Evolutionary conservation across 192 early-diverging fungal species (phyloP).

Genomic region (Coemansia sp.): DNA sequence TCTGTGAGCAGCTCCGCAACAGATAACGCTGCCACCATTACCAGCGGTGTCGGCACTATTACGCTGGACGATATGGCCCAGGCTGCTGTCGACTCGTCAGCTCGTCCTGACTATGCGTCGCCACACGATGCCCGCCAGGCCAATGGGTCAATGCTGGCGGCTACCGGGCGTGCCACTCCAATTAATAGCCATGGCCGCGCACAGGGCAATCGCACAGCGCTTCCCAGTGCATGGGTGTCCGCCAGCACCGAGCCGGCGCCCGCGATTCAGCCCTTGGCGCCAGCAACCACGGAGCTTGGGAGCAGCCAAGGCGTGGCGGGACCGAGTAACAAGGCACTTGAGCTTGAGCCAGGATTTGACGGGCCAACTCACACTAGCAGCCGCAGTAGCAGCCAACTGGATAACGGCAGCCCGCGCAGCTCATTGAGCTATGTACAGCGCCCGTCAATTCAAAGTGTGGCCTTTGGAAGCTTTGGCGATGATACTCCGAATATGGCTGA

Average conservation of each 20-base stretch:
- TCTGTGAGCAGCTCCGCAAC: constrained; percentile 1
- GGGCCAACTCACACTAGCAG: too few relatives aligned
- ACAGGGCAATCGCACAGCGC: neutral
- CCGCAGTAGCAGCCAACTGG: neutral
- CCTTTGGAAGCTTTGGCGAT: constrained; percentile 5
- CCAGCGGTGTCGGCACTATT: constrained; percentile 26
- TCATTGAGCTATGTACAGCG: neutral
- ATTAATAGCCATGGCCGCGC: neutral
- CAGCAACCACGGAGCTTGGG: neutral
- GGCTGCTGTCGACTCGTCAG: neutral
- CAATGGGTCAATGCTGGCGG: neutral
- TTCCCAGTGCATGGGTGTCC: constrained; percentile 2
- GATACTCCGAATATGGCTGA: too few relatives aligned
- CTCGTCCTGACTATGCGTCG: neutral
- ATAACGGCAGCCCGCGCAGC: neutral
- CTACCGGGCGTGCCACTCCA: neutral
- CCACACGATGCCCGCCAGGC: neutral
- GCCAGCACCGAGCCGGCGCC: neutral
- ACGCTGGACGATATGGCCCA: constrained; percentile 28
- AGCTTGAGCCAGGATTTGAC: neutral
- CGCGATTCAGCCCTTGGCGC: neutral
- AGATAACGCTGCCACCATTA: constrained; percentile 7
- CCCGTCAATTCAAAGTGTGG: constrained; percentile 6
- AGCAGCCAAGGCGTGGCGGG: neutral
- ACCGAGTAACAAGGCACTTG: neutral